These are phyloP conservation scores for Clavispora santaluciae DNA, from an alignment of 805 yeast species.

Conservation along the genomic window DNA sequence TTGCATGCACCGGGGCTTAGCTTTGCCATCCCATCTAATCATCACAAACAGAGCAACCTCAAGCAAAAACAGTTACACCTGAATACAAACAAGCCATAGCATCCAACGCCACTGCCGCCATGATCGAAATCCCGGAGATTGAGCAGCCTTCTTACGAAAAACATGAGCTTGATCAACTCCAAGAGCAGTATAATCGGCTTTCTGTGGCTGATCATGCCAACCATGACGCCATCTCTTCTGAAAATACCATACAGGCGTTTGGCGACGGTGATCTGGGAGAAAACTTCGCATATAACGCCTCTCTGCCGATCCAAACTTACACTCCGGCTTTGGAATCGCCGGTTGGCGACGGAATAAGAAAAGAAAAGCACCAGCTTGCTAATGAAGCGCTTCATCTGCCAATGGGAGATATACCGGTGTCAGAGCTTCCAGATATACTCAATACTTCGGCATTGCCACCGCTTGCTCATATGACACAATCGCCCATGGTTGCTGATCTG, in stretches of 20 bases:
- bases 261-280: not conserved
- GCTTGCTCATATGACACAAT: constrained; percentile 3
- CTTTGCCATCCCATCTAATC: not conserved
- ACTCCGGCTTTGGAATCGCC: not conserved
- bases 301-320: not conserved
- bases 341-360: not conserved
- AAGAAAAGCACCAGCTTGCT: not conserved
- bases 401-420: not conserved
- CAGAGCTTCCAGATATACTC: not conserved
- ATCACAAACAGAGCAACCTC: not conserved
- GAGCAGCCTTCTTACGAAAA: constrained; percentile 23
- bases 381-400: too few species aligned
- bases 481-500: constrained; percentile 14
- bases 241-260: constrained; percentile 2
- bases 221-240: constrained; percentile 2
- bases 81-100: not conserved
- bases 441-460: not conserved
- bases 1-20: not conserved
- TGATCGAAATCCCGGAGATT: constrained; percentile 44
- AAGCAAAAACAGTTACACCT: too few species aligned
- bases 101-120: constrained; percentile 6
- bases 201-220: constrained; percentile 1
- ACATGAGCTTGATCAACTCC: constrained; percentile 14
- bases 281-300: not conserved
- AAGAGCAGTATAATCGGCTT: constrained; percentile 13